Evolutionary conservation across 139 green algal genomes (phyloP).

Genomic region (Yamagishiella unicocca): DNA sequence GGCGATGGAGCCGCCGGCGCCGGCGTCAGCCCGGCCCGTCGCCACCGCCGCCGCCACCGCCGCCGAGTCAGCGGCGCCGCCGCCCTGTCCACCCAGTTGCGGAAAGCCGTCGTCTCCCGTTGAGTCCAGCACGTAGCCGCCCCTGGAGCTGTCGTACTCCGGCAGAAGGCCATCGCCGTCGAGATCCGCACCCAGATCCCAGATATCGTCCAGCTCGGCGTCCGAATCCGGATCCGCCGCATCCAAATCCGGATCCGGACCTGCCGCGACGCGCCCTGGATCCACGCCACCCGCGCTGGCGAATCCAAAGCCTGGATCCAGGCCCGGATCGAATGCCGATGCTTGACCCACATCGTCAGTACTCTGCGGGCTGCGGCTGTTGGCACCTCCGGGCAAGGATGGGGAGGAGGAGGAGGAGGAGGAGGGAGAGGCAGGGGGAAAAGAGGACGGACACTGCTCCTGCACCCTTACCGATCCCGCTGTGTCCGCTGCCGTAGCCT

Average conservation of each 20-base stretch:
- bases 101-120: background rate
- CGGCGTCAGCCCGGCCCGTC: background rate
- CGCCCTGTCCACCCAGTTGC: background rate
- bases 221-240: background rate
- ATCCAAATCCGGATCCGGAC: background rate
- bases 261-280: background rate
- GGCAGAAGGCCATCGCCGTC: too few relatives aligned
- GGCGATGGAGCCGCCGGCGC: background rate
- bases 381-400: background rate
- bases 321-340: too few relatives aligned
- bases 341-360: too few relatives aligned
- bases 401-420: background rate
- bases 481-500: background rate
- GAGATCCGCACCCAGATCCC: too few relatives aligned
- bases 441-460: too few relatives aligned
- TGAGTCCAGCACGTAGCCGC: background rate
- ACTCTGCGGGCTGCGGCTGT: too few relatives aligned
- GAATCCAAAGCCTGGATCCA: too few relatives aligned
- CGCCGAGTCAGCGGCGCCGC: too few relatives aligned
- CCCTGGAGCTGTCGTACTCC: background rate
- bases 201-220: too few relatives aligned
- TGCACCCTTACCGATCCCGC: too few relatives aligned
- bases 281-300: background rate
- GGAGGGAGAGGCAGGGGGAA: background rate
- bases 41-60: too few relatives aligned